Base-by-base conservation (phyloP, 768 basidiomycete genomes). In the Suillus cothurnatus region DNA sequence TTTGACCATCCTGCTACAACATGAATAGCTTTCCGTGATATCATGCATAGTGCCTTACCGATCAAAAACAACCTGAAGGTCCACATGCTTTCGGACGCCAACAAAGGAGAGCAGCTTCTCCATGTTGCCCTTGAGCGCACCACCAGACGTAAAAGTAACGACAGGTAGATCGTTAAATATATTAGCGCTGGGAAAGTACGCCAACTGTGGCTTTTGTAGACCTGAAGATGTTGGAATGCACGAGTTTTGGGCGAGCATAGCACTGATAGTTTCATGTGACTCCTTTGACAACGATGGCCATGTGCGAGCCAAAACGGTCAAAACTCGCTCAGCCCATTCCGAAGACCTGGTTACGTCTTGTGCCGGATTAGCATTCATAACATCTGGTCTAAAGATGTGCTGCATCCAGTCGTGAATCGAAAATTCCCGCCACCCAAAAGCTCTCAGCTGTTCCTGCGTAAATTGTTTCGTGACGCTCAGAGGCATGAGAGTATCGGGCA, bases 31-130 rank as follows among this genome's bases (percentile, higher is more conserved):
- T 12, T 21, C 15, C 6, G 6, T 31, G 28, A 31, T 59, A 59
- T 38, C 21, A 41, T 41, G 11, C 7, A 9, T 41, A 12, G 49
- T 12, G 2, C 69, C 81, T 58, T 61, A 92, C 89, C 95, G 84
- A 62, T 91, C 86, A 73, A 99, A 99, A n/a, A 99, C 85, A 3
- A 97, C 81, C 74, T 98, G 95, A 2, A 98, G 81, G 66, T 98
- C 93, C 8, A 98, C 94, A 68, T 96, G 95, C 73, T 88, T 93
- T 21, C 94, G 86, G 14, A 98, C 93, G 14, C 95, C 97, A 0
- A 98, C 78, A 2, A 83, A 85, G 34, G 85, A 80, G 7, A 95
- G 76, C 3, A 94, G 74, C 67, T 86, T 89, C 72, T 96, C 94
- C 68, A 94, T 73, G 6, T 81, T 76, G 1, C 89, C 90, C 73